Evolutionary conservation across 2,329 filamentous ascomycete species (phyloP), one percentile per base, ranked within the genome.

Genomic region (Thielaviopsis musarum): DNA sequence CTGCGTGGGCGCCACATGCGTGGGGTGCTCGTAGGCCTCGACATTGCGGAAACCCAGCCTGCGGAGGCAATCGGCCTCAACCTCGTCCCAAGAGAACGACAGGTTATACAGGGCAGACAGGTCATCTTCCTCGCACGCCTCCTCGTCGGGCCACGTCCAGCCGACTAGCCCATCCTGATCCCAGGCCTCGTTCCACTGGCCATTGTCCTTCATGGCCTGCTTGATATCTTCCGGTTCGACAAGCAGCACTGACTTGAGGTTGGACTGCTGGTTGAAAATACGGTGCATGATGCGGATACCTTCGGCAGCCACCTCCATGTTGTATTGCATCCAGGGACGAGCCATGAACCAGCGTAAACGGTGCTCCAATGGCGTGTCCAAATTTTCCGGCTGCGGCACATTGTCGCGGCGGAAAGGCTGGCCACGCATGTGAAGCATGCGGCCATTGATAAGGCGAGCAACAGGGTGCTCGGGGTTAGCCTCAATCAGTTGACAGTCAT

Each of bases 61-160:
- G 12, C 26, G n/a, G n/a, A 57, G 56, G 10, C 41, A 57, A 5
- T 51, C 24, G 3, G 19, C 22, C 38, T 62, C 60, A 41, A 24
- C 38, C 12, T 49, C 4, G 28, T 62, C 60, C 57, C 57, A 62
- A 1, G 21, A 10, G 19, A 60, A 51, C 10, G 26, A 21, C 24
- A 60, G 45, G 10, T 48, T 21, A n/a, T 45, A 45, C 9, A 60
- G 21, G 2, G 5, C 5, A 6, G 38, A 49, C 17, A 60, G 34
- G 15, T 52, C 26, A 7, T 60, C 22, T 24, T 56, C 34, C 19
- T 34, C 48, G 13, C 21, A 28, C 10, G 22, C 15, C 15, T 34
- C 48, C n/a, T 62, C 60, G 21, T 38, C 53, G 45, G 60, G 56
- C 60, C 60, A 62, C 10, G 48, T 54, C 60, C 60, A 62, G 17